Conservation (phyloP, 345 rosid genomes). For the Melaleuca quinquenervia region DNA sequence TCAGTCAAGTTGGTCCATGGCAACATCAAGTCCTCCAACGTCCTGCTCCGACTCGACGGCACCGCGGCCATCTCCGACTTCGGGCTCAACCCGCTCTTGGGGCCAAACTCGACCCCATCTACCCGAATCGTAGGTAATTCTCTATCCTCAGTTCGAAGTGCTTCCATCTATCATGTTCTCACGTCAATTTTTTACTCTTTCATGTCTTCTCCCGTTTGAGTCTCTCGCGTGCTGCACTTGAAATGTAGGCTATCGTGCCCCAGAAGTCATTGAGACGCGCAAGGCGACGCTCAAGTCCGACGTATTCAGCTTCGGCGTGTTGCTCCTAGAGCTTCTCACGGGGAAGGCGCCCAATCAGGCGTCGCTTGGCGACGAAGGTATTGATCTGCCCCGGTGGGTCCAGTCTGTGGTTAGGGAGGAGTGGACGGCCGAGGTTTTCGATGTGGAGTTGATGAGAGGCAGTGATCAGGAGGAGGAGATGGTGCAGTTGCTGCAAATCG, state of each 20-base stretch:
- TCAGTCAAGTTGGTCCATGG: slow-evolving; percentile 71
- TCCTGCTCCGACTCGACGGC: slow-evolving; percentile 63
- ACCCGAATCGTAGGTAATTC: background rate
- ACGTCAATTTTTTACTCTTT: background rate
- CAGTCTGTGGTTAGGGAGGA: slow-evolving; percentile 92
- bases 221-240: background rate
- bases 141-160: background rate
- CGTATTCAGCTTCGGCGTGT: slow-evolving; percentile 83
- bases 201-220: background rate
- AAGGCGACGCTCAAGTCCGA: slow-evolving; percentile 76
- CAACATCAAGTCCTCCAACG: slow-evolving; percentile 85
- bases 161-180: background rate
- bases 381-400: slow-evolving; percentile 87
- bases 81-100: slow-evolving; percentile 63
- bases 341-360: slow-evolving; percentile 93
- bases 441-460: slow-evolving; percentile 68
- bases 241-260: slow-evolving; percentile 62
- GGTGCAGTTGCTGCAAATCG: slow-evolving; percentile 91
- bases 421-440: slow-evolving; percentile 98
- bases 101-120: background rate
- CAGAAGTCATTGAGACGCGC: slow-evolving; percentile 66
- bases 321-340: slow-evolving; percentile 66
- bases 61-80: slow-evolving; percentile 57
- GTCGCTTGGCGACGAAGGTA: slow-evolving; percentile 81
- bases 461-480: slow-evolving; percentile 86